These are phyloP conservation scores for Fraxinus floribunda DNA, from an alignment of 305 asterid species.

Conservation along the genomic window DNA sequence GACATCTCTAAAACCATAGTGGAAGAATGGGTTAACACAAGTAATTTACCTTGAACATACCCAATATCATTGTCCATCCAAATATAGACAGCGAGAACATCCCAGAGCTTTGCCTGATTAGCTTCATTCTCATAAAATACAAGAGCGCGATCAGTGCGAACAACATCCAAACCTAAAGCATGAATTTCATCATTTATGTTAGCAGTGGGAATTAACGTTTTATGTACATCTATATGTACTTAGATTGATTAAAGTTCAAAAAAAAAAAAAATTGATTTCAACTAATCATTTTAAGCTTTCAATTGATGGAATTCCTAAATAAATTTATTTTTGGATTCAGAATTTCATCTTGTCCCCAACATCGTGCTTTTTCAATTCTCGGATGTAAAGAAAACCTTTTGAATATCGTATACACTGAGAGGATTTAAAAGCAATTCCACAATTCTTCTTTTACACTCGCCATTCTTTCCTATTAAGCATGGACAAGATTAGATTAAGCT, in stretches of 20 bases:
- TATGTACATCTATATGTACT: neutral
- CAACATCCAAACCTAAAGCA: conserved; percentile 85
- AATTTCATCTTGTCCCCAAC: neutral
- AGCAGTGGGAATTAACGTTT: conserved; percentile 25
- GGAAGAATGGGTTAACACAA: conserved; percentile 17
- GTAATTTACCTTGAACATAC: conserved; percentile 86
- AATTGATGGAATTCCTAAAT: neutral
- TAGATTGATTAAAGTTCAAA: neutral
- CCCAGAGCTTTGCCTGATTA: conserved; percentile 87
- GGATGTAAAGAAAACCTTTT: neutral
- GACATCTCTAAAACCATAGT: conserved; percentile 26
- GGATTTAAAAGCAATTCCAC: neutral
- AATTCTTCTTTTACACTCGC: neutral
- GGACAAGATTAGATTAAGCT: neutral
- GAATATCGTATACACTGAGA: neutral
- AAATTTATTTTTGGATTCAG: neutral
- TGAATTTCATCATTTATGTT: conserved; percentile 18
- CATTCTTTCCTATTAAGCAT: neutral
- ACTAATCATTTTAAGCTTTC: neutral
- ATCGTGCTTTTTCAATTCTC: neutral
- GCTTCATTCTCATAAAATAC: conserved; percentile 72
- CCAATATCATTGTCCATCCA: conserved; percentile 96
- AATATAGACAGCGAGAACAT: conserved; percentile 80
- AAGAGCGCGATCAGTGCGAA: conserved; percentile 85
- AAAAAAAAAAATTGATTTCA: neutral